Percentiles rank a stretch among this genome's conserved stretches.
Evolutionary conservation across 2,329 filamentous ascomycete species (phyloP).

Genomic region (Onygenales sp.): DNA sequence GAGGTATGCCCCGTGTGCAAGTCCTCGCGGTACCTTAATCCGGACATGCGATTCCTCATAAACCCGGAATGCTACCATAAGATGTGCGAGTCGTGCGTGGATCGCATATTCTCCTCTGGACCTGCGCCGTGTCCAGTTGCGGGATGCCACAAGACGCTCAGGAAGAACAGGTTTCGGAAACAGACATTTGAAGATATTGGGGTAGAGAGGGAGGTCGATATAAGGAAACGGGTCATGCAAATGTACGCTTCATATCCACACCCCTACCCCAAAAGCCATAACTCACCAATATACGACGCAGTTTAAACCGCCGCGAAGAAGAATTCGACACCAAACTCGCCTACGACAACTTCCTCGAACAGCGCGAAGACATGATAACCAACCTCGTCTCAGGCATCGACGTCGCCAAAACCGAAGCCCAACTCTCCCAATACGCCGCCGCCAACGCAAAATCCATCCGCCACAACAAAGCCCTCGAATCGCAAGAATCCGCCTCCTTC

Average conservation of each 20-base stretch:
- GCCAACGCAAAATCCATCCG: constrained; percentile 55
- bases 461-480: constrained; percentile 40
- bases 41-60: constrained; percentile 87
- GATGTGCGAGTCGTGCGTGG: constrained; percentile 95
- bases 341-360: constrained; percentile 92
- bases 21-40: constrained; percentile 89
- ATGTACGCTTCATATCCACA: constrained; percentile 30
- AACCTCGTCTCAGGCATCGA: constrained; percentile 70
- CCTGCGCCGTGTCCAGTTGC: constrained; percentile 89
- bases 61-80: constrained; percentile 98
- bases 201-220: constrained; percentile 89
- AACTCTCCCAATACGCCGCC: constrained; percentile 61
- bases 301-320: constrained; percentile 81
- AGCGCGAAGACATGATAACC: constrained; percentile 81
- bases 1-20: constrained; percentile 98
- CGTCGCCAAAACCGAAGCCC: constrained; percentile 51
- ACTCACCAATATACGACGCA: constrained; percentile 28
- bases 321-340: constrained; percentile 78
- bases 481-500: constrained; percentile 38
- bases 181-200: constrained; percentile 84
- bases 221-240: constrained; percentile 64
- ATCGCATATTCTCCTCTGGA: constrained; percentile 84
- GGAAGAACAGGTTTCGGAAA: constrained; percentile 71
- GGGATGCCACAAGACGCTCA: constrained; percentile 75
- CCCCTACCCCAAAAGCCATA: background rate